Base-by-base conservation (phyloP, 371 early-diverging fungal genomes). In the Mortierella sp. region DNA sequence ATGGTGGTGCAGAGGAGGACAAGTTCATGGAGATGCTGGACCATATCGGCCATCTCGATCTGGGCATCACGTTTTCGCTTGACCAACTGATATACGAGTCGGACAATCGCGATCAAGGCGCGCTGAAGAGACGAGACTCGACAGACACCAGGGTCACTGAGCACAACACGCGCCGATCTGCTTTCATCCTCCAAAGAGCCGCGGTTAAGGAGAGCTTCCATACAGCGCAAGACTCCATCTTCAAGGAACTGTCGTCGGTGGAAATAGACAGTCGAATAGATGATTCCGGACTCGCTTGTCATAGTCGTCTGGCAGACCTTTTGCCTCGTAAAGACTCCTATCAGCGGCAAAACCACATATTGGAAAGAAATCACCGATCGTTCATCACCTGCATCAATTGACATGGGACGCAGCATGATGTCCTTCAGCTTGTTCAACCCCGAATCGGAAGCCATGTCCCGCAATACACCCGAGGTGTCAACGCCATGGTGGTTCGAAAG, bases 401-500 rank as follows among this genome's bases (percentile, higher is more conserved):
- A 38, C 88, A 88, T 88, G 0, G 57, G 77, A 52, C 13, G 71
- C 13, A n/a, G 38, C 63, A 88, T 16, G 11, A 88, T 84, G 0
- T 81, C 84, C n/a, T 54, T 79, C 28, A 88, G 58, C 6, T 71
- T 72, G 1, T 31, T 26, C 4, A 71, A 34, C 0, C 88, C 88
- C 0, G 28, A 1, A 6, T 14, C 26, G 6, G 82, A 79, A 5
- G 88, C 68, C 57, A 88, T 42, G 42, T 52, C 77, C 0, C 57
- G n/a, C n/a, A 88, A n/a, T 28, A 84, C 60, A 16, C 80, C 77
- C 1, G 84, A 73, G 0, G 80, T 88, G 71, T 88, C 88, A 68
- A 78, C 78, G 0, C 28, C 72, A 57, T 88, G 88, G 50, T 88
- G 88, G 71, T 88, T 84, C 3, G 88, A 88, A 1, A 88, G 71